Percentiles rank a stretch among this genome's conserved stretches.
Evolutionary conservation across 495 filamentous ascomycete species (phyloP).

Genomic region (Hyaloscypha bicolor): DNA sequence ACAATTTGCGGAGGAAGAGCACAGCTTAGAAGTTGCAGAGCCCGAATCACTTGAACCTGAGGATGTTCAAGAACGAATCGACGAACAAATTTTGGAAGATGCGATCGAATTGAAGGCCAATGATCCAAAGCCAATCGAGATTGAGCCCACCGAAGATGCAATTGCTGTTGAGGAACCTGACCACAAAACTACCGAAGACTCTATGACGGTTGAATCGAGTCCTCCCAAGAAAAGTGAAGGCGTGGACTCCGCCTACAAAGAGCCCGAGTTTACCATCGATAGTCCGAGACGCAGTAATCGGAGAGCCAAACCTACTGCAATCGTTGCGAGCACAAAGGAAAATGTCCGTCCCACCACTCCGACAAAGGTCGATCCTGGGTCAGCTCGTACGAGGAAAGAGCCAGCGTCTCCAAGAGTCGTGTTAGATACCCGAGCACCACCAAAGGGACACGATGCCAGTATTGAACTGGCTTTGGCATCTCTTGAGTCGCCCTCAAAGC

Average conservation of each 20-base stretch:
- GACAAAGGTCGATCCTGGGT: background rate
- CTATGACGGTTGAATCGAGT: background rate
- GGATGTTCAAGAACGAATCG: background rate
- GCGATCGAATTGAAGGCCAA: too few relatives aligned
- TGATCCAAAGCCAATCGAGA: too few relatives aligned
- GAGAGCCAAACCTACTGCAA: constrained; percentile 13
- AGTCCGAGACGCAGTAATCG: constrained; percentile 22
- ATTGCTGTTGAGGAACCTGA: background rate
- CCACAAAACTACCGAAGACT: background rate
- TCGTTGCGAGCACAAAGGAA: constrained; percentile 12
- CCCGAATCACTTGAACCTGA: background rate
- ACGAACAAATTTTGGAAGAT: background rate
- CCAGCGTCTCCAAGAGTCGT: constrained; percentile 15
- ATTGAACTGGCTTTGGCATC: constrained; percentile 28
- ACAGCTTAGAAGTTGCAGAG: background rate
- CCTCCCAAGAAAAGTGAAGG: background rate
- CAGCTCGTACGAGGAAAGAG: constrained; percentile 5
- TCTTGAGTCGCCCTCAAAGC: constrained; percentile 26
- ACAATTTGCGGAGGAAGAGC: too few relatives aligned
- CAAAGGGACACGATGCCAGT: constrained; percentile 30
- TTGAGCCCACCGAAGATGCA: background rate
- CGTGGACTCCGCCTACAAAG: background rate
- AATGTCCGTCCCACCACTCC: constrained; percentile 17
- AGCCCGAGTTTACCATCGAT: constrained; percentile 4
- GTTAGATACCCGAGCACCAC: constrained; percentile 16